phyloP scores from a whole-genome alignment of 176 grass and related monocot genomes.

The Dendrocalamus sinicus region DNA sequence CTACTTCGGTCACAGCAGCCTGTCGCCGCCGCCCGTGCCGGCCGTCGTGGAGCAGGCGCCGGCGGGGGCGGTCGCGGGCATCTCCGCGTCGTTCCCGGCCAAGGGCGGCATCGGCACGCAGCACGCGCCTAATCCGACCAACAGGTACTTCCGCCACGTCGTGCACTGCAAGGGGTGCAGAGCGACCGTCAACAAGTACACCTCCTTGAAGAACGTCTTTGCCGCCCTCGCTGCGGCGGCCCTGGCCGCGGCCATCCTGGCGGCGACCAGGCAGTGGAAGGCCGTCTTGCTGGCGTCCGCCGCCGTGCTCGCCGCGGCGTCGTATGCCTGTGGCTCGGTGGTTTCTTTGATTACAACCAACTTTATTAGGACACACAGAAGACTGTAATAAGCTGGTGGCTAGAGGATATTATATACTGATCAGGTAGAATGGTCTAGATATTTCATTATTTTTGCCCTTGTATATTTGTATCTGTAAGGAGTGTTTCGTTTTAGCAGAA shows the following conservation, averaged over 20 bases:
- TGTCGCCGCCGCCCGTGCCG: constrained; percentile 58
- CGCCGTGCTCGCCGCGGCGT: constrained; percentile 54
- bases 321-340: constrained; percentile 50
- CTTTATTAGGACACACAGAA: constrained; percentile 82
- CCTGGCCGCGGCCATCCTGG: constrained; percentile 55
- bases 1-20: constrained; percentile 83
- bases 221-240: constrained; percentile 42
- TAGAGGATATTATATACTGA: no score
- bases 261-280: constrained; percentile 53
- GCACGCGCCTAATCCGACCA: constrained; percentile 85
- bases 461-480: no score
- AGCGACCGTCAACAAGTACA: constrained; percentile 49
- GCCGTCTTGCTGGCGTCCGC: constrained; percentile 50
- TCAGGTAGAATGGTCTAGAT: no score
- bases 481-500: no score
- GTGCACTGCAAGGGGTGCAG: constrained; percentile 93
- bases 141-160: constrained; percentile 83
- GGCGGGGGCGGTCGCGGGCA: constrained; percentile 63
- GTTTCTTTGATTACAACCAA: constrained; percentile 83
- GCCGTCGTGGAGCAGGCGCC: constrained; percentile 84
- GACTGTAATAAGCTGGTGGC: constrained; percentile 32
- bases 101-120: constrained; percentile 73
- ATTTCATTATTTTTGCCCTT: no score
- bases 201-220: constrained; percentile 58
- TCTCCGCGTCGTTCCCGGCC: constrained; percentile 76